Base-by-base conservation (phyloP, 345 rosid genomes). In the Isatis tinctoria region DNA sequence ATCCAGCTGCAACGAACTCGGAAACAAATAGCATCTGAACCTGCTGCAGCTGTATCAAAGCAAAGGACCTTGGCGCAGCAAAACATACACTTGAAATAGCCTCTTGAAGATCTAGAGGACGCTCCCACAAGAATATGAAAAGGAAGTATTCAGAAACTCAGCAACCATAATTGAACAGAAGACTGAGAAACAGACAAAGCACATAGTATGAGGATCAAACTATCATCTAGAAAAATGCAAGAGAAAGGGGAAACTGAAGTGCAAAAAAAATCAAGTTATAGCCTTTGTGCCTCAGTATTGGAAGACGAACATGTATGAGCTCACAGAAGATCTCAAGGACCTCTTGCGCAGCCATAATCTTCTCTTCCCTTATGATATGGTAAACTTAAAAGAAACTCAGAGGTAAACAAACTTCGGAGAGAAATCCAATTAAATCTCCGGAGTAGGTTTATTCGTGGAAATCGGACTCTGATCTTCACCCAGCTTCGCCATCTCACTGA, bases 261-360 rank as follows among this genome's bases (percentile, higher is more conserved):
- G 32, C 41, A 58, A 16, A 43, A 44, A 72, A 65, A 0, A 18
- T 10, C 57, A 14, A 63, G 73, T 30, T 67, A 41, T 20, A 72
- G 90, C 99, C 96, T 88, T 83, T 95, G 99, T 5, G 87, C 79
- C 81, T 95, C 99, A 11, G 92, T 90, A 95, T 85, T 0, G 97
- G 99, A 83, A 95, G 97, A 27, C 99, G 97, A 52, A 92, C 97
- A 32, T 86, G 73, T 6, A 95, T 86, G 22, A 95, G 96, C 80
- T 95, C 96, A 40, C 90, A 85, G 60, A 88, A 95, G 18, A 95
- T 86, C 79, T 95, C 99, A 60, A 92, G 70, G 64, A 95, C 83
- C 87, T 95, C 99, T 79, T 95, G 99, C 60, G 97, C 97, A 69
- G 93, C 97, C 97, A 90, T 90, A 97, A 88, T 92, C 70, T 92